Conservation (phyloP, 2,329 filamentous ascomycete genomes). For the Gnomoniopsis smithogilvyi region DNA sequence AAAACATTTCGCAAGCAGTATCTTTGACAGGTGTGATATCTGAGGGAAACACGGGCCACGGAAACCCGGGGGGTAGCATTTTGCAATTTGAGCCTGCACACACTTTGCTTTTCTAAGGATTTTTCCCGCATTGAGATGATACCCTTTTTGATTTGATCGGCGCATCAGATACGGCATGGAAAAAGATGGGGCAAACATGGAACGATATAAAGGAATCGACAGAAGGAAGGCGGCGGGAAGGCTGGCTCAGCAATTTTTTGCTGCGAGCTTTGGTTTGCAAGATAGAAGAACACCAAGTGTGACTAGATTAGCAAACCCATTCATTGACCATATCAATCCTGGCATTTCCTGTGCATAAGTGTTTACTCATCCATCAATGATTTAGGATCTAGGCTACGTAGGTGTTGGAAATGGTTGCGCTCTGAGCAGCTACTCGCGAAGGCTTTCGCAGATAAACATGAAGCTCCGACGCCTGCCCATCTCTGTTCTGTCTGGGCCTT, state of each 20-base stretch:
- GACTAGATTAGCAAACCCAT: too few species aligned
- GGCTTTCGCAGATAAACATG: too few species aligned
- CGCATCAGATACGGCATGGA: background rate
- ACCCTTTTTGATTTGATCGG: slow-evolving; percentile 6
- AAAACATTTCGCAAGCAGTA: background rate
- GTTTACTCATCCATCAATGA: too few species aligned
- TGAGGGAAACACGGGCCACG: too few species aligned
- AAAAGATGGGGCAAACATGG: background rate
- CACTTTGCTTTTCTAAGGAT: background rate
- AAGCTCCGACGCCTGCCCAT: too few species aligned
- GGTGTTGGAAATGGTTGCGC: too few species aligned
- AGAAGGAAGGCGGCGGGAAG: background rate
- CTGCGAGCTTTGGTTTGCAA: background rate
- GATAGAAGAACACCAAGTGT: too few species aligned
- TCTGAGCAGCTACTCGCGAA: too few species aligned
- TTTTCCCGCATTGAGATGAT: background rate
- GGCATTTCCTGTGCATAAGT: background rate
- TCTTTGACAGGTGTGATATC: background rate
- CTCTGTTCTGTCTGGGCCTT: too few species aligned
- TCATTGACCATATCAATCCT: too few species aligned
- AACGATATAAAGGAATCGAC: background rate
- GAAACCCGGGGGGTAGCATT: background rate
- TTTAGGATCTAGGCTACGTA: too few species aligned
- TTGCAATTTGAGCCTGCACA: background rate
- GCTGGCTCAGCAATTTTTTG: background rate